A percentile compares a stretch with the other conserved stretches of the same genome.
Evolutionary conservation across 495 filamentous ascomycete species (phyloP).

Genomic region (Aspergillus sclerotiicarbonarius): DNA sequence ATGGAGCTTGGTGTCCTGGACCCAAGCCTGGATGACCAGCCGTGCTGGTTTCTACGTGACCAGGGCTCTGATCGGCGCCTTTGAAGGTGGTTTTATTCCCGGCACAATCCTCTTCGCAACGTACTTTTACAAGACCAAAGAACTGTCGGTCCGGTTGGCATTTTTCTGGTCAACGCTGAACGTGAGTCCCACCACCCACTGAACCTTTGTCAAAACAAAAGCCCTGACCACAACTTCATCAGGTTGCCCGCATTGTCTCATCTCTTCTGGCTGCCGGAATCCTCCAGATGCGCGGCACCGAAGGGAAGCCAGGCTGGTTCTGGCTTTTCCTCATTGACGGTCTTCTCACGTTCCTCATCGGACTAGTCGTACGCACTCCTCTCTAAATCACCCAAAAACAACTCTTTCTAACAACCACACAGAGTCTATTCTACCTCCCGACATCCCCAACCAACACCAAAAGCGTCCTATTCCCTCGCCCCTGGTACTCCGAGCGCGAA

Average conservation of each 20-base stretch:
- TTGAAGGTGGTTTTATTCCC: slow-evolving; percentile 53
- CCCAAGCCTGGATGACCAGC: slow-evolving; percentile 36
- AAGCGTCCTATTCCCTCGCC: slow-evolving; percentile 43
- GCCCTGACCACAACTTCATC: neutral
- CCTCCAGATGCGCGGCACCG: slow-evolving; percentile 48
- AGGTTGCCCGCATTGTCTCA: slow-evolving; percentile 47
- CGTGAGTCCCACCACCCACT: slow-evolving; percentile 7
- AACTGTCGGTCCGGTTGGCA: slow-evolving; percentile 49
- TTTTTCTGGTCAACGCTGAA: slow-evolving; percentile 57
- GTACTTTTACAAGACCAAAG: slow-evolving; percentile 53
- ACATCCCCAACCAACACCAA: slow-evolving; percentile 52
- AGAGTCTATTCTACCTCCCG: slow-evolving; percentile 36
- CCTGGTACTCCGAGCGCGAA: slow-evolving; percentile 55
- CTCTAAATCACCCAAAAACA: neutral
- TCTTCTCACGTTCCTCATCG: slow-evolving; percentile 32
- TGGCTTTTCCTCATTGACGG: slow-evolving; percentile 52
- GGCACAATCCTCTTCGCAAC: slow-evolving; percentile 49
- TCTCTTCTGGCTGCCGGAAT: slow-evolving; percentile 53
- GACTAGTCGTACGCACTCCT: slow-evolving; percentile 20
- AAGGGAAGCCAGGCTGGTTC: slow-evolving; percentile 50
- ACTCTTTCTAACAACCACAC: neutral
- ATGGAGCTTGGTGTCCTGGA: slow-evolving; percentile 47
- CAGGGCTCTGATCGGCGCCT: slow-evolving; percentile 24
- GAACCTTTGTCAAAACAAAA: neutral
- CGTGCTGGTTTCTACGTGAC: slow-evolving; percentile 40